phyloP scores from a whole-genome alignment of 177 flowering plant genomes.

The Telopea speciosissima region DNA sequence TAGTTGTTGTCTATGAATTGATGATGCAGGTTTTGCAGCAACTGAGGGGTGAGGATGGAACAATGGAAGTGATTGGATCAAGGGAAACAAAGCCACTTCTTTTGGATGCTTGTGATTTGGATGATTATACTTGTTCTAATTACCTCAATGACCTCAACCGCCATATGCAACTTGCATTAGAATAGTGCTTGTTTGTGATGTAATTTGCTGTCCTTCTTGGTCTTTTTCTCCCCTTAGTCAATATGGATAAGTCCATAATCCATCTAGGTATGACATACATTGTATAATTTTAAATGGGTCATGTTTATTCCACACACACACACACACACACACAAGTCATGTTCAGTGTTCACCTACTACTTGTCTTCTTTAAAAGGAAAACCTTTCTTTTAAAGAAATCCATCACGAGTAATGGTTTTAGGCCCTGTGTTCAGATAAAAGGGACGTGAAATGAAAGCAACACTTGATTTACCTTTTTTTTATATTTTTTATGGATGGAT shows the following conservation, averaged over 20 bases:
- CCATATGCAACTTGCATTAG: slow-evolving; percentile 72
- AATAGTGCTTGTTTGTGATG: slow-evolving; percentile 18
- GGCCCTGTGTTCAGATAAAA: too few relatives aligned
- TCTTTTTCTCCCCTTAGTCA: not conserved
- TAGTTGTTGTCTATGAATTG: not conserved
- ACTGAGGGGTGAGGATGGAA: slow-evolving; percentile 51
- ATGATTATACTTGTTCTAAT: slow-evolving; percentile 58
- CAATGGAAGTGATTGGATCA: slow-evolving; percentile 26
- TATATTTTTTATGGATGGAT: too few relatives aligned
- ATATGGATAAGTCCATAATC: not conserved
- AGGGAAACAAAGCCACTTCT: slow-evolving; percentile 36
- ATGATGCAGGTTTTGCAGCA: slow-evolving; percentile 61
- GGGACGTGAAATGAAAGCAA: too few relatives aligned
- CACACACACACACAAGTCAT: too few relatives aligned
- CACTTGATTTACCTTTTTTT: too few relatives aligned
- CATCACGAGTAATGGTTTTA: too few relatives aligned
- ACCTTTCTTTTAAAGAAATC: too few relatives aligned
- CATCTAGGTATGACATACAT: too few relatives aligned
- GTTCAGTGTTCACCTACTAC: too few relatives aligned
- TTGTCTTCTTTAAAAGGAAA: too few relatives aligned
- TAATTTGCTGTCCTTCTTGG: not conserved
- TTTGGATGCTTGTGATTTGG: slow-evolving; percentile 63
- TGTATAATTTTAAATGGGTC: too few relatives aligned
- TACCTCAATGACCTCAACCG: slow-evolving; percentile 80
- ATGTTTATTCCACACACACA: too few relatives aligned